Conservation (phyloP, 2,329 filamentous ascomycete species). For the Venturia aucupariae region DNA sequence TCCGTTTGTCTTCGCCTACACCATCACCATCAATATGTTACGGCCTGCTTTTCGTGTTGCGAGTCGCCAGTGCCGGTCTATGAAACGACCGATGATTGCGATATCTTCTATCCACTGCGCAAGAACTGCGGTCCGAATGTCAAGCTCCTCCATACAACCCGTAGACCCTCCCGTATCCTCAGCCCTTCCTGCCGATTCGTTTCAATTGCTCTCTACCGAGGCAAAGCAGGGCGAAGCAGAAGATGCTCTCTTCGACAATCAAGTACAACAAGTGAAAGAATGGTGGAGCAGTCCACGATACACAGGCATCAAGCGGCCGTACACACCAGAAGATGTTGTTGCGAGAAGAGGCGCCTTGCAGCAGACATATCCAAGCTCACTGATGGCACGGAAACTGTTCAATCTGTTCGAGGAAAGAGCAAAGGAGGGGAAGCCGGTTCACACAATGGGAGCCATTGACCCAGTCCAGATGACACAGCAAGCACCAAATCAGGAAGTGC, state of each 20-base stretch:
- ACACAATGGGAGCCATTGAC: constrained; percentile 98
- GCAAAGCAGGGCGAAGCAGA: constrained; percentile 73
- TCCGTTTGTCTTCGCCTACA: neutral
- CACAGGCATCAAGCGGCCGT: constrained; percentile 83
- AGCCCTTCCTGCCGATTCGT: constrained; percentile 61
- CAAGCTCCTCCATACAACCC: constrained; percentile 40
- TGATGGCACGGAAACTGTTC: constrained; percentile 94
- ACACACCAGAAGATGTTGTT: constrained; percentile 82
- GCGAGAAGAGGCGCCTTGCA: constrained; percentile 84
- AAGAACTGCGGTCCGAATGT: constrained; percentile 40
- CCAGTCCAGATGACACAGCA: constrained; percentile 99
- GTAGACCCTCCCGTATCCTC: constrained; percentile 54
- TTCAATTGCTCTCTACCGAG: constrained; percentile 71
- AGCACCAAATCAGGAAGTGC: constrained; percentile 86
- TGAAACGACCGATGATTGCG: neutral
- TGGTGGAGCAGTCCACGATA: constrained; percentile 88
- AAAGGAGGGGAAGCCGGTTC: constrained; percentile 74
- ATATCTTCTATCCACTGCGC: neutral
- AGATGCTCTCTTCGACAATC: constrained; percentile 74
- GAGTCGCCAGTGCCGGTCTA: neutral
- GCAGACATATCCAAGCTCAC: constrained; percentile 81
- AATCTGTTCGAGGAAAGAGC: constrained; percentile 72
- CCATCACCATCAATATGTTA: constrained; percentile 8
- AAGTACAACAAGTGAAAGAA: constrained; percentile 73
- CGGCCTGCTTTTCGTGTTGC: constrained; percentile 11